phyloP scores from a whole-genome alignment of 2,329 filamentous ascomycete genomes.

The Albifimbria verrucaria region DNA sequence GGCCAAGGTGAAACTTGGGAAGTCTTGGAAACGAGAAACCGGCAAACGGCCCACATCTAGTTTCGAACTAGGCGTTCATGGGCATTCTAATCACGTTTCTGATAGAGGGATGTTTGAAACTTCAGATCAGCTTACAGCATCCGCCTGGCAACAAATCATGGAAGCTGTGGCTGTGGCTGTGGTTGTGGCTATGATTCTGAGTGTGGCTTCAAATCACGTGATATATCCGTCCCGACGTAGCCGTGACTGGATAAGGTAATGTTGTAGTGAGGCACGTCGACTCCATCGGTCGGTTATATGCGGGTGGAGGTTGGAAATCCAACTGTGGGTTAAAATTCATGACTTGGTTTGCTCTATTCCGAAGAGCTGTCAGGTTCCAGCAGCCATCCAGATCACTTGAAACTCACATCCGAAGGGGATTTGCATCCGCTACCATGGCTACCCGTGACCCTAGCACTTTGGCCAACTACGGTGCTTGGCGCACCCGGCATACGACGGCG shows the following conservation, averaged over 20 bases:
- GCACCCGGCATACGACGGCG: constrained; percentile 77
- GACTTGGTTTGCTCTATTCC: constrained; percentile 23
- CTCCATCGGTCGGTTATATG: neutral
- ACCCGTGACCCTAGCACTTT: constrained; percentile 81
- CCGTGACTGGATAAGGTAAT: neutral
- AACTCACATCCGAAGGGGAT: constrained; percentile 17
- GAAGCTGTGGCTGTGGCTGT: too few species aligned
- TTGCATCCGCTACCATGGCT: constrained; percentile 27
- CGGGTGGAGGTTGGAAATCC: neutral
- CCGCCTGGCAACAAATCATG: too few species aligned
- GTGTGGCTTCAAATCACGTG: neutral
- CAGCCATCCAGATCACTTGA: neutral
- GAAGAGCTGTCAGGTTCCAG: constrained; percentile 16
- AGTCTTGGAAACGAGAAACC: too few species aligned
- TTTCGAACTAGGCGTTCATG: too few species aligned
- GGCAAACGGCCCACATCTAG: too few species aligned
- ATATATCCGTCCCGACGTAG: neutral
- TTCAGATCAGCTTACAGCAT: too few species aligned
- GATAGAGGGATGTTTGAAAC: too few species aligned
- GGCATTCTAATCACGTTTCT: too few species aligned
- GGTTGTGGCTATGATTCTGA: too few species aligned
- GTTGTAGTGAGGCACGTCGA: neutral
- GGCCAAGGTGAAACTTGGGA: too few species aligned
- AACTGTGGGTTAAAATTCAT: constrained; percentile 9
- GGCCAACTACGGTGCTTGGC: constrained; percentile 87